Percentiles rank a stretch among this genome's conserved stretches.
Conservation (phyloP, 257 asterid species). For the Scutellaria minor region DNA sequence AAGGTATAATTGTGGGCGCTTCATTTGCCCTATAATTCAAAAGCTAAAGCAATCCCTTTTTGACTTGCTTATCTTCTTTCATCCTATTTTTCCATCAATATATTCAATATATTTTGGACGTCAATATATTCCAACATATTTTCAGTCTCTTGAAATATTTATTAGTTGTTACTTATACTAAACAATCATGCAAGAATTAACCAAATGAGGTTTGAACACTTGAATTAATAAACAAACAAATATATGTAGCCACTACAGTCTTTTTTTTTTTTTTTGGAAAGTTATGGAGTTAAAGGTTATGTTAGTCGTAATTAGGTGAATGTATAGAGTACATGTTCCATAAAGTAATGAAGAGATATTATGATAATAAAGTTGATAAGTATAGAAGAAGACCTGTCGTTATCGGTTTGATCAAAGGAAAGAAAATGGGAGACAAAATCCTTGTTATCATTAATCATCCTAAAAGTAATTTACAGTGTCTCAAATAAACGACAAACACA, state of each 20-base stretch:
- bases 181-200: neutral
- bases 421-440: constrained; percentile 20
- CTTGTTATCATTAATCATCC: constrained; percentile 32
- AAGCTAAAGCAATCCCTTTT: constrained; percentile 43
- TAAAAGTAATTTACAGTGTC: constrained; percentile 44
- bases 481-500: constrained; percentile 33
- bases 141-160: too few relatives aligned
- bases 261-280: too few relatives aligned
- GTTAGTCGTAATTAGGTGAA: too few relatives aligned
- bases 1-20: constrained; percentile 15
- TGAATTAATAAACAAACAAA: neutral
- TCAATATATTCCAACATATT: too few relatives aligned
- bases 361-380: neutral
- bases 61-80: constrained; percentile 30
- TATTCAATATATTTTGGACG: too few relatives aligned
- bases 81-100: too few relatives aligned
- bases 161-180: neutral
- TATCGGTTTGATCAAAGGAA: constrained; percentile 7
- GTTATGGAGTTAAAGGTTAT: too few relatives aligned
- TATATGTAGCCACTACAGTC: too few relatives aligned
- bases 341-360: neutral
- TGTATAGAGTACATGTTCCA: neutral
- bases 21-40: constrained; percentile 18
- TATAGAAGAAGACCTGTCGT: neutral
- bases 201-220: neutral